Evolutionary conservation across 352 stramenopile genomes (phyloP), one percentile per base, ranked within the genome.

Genomic region (Globisporangium uncinulatum): DNA sequence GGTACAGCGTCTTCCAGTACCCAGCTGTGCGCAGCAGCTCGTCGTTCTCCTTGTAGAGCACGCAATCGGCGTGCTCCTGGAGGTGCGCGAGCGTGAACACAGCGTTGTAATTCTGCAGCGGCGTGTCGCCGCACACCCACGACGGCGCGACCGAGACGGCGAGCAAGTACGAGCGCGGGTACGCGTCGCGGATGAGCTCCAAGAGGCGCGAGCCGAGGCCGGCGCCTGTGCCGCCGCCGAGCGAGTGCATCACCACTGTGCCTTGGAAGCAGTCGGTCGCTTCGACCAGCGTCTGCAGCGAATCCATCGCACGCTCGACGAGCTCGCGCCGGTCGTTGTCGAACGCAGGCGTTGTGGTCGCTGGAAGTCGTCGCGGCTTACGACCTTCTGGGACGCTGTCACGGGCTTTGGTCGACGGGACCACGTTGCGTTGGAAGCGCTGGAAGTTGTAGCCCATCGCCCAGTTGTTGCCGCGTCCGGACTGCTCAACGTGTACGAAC

Each of bases 41-140:
- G 56, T 96, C 87, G 49, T 96, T 96, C 24, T 92, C 82, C 47
- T 91, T 90, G 70, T 87, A 95, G 56, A 96, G 65, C 24, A 94
- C 70, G 42, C 67, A 79, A 63, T 96, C 87, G 8, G 79, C 77
- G 54, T 86, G 66, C 14, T 86, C 70, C 51, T 86, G 79, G 17
- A 96, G 63, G 53, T 86, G 74, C 2, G 63, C 62, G 20, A 96
- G 59, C 20, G 87, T 83, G 47, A 96, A 73, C 6, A 89, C 57
- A 0, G 85, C 70, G 54, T 96, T 96, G 70, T 95, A 96, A 57
- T 93, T 92, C 62, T 96, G 87, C 44, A 94, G 61, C 2, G 87
- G 81, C 1, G 83, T 89, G 63, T 93, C 83, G 3, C 83, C 85
- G 29, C 66, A 65, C 32, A 69, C 46, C 8, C 61, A 71, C 0